Base-by-base conservation (phyloP, 2,329 filamentous ascomycete genomes). In the Mycosphaerella sp. region DNA sequence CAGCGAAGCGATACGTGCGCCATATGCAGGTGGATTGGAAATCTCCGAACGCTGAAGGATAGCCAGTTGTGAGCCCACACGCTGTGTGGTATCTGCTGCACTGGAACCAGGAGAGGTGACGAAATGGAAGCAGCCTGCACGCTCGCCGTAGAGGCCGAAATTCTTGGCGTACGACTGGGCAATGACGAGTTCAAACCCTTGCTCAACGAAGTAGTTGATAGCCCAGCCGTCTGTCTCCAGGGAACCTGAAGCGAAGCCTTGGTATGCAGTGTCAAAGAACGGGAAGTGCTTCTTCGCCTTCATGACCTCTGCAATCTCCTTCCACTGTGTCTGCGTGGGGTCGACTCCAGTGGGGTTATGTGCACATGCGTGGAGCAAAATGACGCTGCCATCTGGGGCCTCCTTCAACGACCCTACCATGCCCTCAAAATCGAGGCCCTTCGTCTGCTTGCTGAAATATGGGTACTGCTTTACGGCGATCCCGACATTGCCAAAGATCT, bases 341-440 rank as follows among this genome's bases (percentile, higher is more conserved):
- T 98, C 93, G 57, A 98, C 90, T 53, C 93, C 93, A 1, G 93
- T 98, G 32, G 93, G 93, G 76, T 98, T 98, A 77, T 98, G 93
- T 34, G 93, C 93, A 70, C 93, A 98, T 57, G 89, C 87, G 73
- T 97, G 93, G 35, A 97, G 81, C 40, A 97, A 79, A 69, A 98
- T 84, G 69, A 98, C 82, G 68, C 87, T 91, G 62, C 83, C 82
- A 46, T 86, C 78, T 2, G 88, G 85, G 6, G 91, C 90, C 30
- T 77, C 73, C 55, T 80, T 71, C 45, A 97, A 75, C 30, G 86
- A 73, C 43, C 74, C 69, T 69, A 88, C 82, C 86, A 97, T 90
- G 73, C 89, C 91, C 54, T 86, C 82, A 66, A 95, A 90, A 73
- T 97, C 89, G 46, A 98, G 84, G 44, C 89, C 90, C 69, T 89